phyloP scores from a whole-genome alignment of 2,329 filamentous ascomycete species.

The Aspergillus ibericus region DNA sequence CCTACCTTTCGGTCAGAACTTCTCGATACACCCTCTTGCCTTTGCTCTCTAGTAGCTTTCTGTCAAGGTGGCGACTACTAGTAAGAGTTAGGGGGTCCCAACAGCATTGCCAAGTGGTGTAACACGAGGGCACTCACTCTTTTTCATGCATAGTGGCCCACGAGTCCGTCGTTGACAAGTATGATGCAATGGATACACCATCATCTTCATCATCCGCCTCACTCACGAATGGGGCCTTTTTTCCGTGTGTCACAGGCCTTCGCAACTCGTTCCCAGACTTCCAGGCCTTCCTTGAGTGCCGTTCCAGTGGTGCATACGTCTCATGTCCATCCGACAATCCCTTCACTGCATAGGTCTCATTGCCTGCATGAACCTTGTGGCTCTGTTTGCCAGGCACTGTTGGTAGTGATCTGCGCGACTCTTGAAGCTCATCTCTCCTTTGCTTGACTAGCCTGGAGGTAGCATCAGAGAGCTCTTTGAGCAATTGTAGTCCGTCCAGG shows the following conservation, averaged over 20 bases:
- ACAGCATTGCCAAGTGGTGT: background rate
- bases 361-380: background rate
- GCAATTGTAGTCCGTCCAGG: slow-evolving; percentile 27
- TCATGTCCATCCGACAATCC: background rate
- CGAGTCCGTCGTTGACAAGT: slow-evolving; percentile 23
- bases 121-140: slow-evolving; percentile 18
- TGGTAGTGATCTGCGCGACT: background rate
- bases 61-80: slow-evolving; percentile 14
- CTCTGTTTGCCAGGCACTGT: background rate
- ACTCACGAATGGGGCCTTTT: slow-evolving; percentile 1
- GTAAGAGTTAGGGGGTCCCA: slow-evolving; percentile 7
- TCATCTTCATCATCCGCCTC: slow-evolving; percentile 12
- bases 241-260: background rate
- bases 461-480: slow-evolving; percentile 28
- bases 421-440: background rate
- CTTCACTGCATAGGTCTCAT: background rate
- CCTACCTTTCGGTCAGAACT: background rate
- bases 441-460: slow-evolving; percentile 2
- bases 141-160: slow-evolving; percentile 23
- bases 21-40: slow-evolving; percentile 10
- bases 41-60: background rate
- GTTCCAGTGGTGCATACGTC: background rate
- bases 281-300: slow-evolving; percentile 17
- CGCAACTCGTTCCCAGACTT: slow-evolving; percentile 15
- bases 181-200: slow-evolving; percentile 17